Evolutionary conservation across 805 yeast genomes (phyloP).

Genomic region (Candida xyloterini): DNA sequence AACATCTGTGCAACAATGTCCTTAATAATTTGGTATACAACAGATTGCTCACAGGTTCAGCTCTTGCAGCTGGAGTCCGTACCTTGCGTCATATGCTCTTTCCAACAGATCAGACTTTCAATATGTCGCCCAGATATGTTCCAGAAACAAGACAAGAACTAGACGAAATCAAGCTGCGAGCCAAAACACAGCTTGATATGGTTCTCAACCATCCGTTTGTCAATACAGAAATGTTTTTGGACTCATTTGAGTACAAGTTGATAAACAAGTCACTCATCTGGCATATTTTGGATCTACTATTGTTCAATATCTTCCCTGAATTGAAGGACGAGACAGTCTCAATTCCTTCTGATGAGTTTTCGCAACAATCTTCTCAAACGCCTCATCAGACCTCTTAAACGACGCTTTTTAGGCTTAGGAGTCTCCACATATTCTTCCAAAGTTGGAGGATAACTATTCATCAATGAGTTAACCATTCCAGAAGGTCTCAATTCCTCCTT

Average conservation of each 20-base stretch:
- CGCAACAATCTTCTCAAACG: neutral
- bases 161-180: slow-evolving; percentile 12
- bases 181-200: slow-evolving; percentile 8
- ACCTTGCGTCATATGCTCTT: slow-evolving; percentile 28
- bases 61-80: slow-evolving; percentile 13
- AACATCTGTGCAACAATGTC: slow-evolving; percentile 26
- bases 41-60: slow-evolving; percentile 19
- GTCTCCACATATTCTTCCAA: slow-evolving; percentile 10
- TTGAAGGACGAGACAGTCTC: slow-evolving; percentile 1
- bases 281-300: slow-evolving; percentile 40
- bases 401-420: neutral
- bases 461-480: slow-evolving; percentile 3
- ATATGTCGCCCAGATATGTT: slow-evolving; percentile 28
- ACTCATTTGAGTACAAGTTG: slow-evolving; percentile 34
- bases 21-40: slow-evolving; percentile 26
- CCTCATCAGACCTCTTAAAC: neutral
- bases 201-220: slow-evolving; percentile 5
- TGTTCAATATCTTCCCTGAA: slow-evolving; percentile 41
- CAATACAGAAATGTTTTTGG: slow-evolving; percentile 29
- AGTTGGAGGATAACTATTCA: slow-evolving; percentile 11
- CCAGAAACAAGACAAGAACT: slow-evolving; percentile 31
- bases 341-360: neutral
- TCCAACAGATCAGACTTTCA: slow-evolving; percentile 29
- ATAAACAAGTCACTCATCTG: slow-evolving; percentile 44
- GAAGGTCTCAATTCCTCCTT: slow-evolving; percentile 1